phyloP scores from a whole-genome alignment of 257 asterid genomes.

The Ballota nigra region DNA sequence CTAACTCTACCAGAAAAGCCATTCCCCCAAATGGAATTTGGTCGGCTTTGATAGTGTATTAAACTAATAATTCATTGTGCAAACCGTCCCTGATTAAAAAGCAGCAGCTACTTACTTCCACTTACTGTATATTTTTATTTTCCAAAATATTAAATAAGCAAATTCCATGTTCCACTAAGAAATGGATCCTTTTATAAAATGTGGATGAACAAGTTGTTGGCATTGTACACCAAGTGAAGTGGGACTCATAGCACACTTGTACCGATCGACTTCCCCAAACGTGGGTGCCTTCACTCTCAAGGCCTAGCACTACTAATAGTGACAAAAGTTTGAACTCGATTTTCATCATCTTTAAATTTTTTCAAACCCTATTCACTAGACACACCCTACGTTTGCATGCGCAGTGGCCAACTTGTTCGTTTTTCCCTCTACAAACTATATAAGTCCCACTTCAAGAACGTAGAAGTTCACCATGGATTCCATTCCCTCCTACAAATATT shows the following conservation, averaged over 20 bases:
- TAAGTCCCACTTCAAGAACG: background rate
- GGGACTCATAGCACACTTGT: background rate
- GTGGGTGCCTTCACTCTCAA: slow-evolving; percentile 52
- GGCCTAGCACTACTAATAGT: slow-evolving; percentile 24
- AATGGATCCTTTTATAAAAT: slow-evolving; percentile 17
- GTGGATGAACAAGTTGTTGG: slow-evolving; percentile 3
- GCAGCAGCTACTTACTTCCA: slow-evolving; percentile 41
- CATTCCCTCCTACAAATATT: background rate
- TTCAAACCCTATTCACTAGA: slow-evolving; percentile 32
- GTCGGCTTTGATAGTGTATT: slow-evolving; percentile 40
- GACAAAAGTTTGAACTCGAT: slow-evolving; percentile 29
- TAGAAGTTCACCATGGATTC: slow-evolving; percentile 29
- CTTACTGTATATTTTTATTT: slow-evolving; percentile 24
- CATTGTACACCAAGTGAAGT: slow-evolving; percentile 8
- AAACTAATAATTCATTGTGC: slow-evolving; percentile 27
- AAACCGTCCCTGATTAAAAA: slow-evolving; percentile 32
- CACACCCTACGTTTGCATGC: slow-evolving; percentile 29
- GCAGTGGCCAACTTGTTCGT: slow-evolving; percentile 41
- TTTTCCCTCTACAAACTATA: slow-evolving; percentile 17
- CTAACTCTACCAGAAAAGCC: slow-evolving; percentile 41
- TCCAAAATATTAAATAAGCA: background rate
- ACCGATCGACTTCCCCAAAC: slow-evolving; percentile 34
- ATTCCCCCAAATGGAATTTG: slow-evolving; percentile 40
- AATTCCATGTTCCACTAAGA: background rate
- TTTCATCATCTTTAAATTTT: slow-evolving; percentile 18